Percentiles rank a stretch among this genome's conserved stretches.
Evolutionary conservation across 1,139 yeast genomes (phyloP).

Genomic region (Meyerozyma sp.): DNA sequence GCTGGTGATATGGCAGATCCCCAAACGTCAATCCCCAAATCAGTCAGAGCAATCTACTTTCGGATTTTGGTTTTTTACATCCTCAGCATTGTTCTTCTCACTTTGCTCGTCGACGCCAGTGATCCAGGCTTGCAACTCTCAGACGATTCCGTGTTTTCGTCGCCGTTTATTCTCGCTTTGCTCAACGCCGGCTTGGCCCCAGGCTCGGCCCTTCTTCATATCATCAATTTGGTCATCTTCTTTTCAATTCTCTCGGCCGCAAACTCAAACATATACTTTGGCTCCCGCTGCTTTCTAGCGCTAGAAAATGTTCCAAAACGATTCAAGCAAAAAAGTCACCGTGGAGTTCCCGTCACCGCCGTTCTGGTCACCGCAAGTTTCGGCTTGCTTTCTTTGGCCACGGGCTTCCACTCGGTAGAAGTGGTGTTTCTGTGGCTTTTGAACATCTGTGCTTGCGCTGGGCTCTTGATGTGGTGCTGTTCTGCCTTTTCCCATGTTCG

Average conservation of each 20-base stretch:
- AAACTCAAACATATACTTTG: constrained; percentile 23
- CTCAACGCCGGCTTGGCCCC: neutral
- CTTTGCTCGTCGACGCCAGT: constrained; percentile 6
- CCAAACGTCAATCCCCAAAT: constrained; percentile 3
- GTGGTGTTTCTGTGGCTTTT: constrained; percentile 13
- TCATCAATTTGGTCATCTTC: constrained; percentile 17
- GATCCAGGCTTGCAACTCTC: neutral
- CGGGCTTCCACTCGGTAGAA: constrained; percentile 11
- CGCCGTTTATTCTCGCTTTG: constrained; percentile 5
- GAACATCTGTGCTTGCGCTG: constrained; percentile 19
- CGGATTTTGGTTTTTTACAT: constrained; percentile 10
- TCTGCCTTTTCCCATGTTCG: constrained; percentile 5
- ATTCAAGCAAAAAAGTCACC: constrained; percentile 5
- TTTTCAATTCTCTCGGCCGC: constrained; percentile 21
- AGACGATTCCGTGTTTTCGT: neutral
- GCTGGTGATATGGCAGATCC: constrained; percentile 9
- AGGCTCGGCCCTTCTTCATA: neutral
- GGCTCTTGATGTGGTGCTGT: constrained; percentile 20
- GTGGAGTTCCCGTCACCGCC: constrained; percentile 16
- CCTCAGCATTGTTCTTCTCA: constrained; percentile 7
- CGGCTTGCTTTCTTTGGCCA: constrained; percentile 14
- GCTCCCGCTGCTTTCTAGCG: constrained; percentile 19
- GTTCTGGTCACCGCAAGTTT: constrained; percentile 15
- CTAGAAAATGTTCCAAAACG: constrained; percentile 9
- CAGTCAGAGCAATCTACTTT: constrained; percentile 6